Evolutionary conservation across 768 basidiomycete genomes (phyloP).

Genomic region (Termitomyces sp.): DNA sequence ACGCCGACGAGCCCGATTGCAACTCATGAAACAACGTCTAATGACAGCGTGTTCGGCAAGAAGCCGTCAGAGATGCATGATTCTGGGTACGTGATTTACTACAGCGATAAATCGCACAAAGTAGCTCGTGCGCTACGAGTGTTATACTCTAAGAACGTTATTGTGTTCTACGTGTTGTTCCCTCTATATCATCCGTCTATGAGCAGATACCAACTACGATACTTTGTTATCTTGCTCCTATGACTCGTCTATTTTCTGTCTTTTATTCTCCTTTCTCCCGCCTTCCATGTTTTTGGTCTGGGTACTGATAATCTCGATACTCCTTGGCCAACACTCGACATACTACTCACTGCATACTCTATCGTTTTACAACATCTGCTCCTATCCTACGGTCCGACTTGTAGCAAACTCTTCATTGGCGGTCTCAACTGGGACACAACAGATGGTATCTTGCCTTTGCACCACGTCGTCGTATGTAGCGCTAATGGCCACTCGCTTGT

Average conservation of each 20-base stretch:
- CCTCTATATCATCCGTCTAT: constrained; percentile 17
- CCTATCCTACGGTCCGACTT: constrained; percentile 22
- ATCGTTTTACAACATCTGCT: constrained; percentile 22
- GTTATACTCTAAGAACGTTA: constrained; percentile 10
- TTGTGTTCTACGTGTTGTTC: constrained; percentile 13
- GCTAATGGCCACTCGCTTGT: constrained; percentile 33
- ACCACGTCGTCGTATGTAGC: constrained; percentile 27
- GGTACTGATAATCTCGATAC: constrained; percentile 23
- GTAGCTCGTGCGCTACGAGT: constrained; percentile 1
- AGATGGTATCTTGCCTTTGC: constrained; percentile 61
- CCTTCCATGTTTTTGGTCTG: constrained; percentile 18
- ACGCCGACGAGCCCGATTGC: constrained; percentile 26
- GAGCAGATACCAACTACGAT: constrained; percentile 29
- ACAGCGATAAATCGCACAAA: constrained; percentile 2
- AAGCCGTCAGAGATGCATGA: constrained; percentile 77
- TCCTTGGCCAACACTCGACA: constrained; percentile 23
- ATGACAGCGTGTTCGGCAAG: constrained; percentile 48
- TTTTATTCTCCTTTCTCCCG: constrained; percentile 15
- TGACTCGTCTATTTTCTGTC: constrained; percentile 15
- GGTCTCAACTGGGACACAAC: constrained; percentile 91
- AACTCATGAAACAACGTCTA: constrained; percentile 23
- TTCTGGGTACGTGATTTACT: constrained; percentile 63
- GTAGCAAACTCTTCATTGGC: constrained; percentile 90
- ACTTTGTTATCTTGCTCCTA: constrained; percentile 27
- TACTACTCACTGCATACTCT: constrained; percentile 25